Evolutionary conservation across 2,329 filamentous ascomycete genomes (phyloP).

Genomic region (Botrytis aclada): DNA sequence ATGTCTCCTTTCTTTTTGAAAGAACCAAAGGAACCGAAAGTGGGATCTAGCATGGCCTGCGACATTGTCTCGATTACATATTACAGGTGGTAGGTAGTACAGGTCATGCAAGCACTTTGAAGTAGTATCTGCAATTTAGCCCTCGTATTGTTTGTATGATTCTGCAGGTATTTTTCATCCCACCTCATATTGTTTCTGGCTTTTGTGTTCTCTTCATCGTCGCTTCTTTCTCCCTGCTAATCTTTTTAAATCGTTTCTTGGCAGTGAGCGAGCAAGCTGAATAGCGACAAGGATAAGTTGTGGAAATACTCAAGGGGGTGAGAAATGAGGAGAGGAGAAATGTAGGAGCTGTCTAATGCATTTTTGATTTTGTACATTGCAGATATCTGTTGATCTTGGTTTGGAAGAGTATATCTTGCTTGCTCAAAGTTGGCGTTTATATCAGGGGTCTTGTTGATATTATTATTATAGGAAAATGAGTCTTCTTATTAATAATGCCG

Average conservation of each 20-base stretch:
- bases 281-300: accelerated
- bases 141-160: not conserved
- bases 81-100: not conserved
- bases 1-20: accelerated
- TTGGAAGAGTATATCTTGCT: not conserved
- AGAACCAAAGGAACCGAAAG: not conserved
- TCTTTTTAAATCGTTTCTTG: no score
- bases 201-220: not conserved
- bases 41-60: not conserved
- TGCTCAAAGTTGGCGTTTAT: accelerated
- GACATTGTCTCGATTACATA: not conserved
- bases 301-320: not conserved
- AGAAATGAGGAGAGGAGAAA: not conserved
- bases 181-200: not conserved
- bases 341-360: not conserved
- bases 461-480: not conserved
- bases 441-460: not conserved
- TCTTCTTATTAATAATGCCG: not conserved
- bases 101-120: not conserved
- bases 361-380: no score
- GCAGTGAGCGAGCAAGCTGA: not conserved
- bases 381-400: no score
- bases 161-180: not conserved
- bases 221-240: no score
- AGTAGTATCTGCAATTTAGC: not conserved